Base-by-base conservation (phyloP, 257 asterid species). In the Prunella vulgaris region DNA sequence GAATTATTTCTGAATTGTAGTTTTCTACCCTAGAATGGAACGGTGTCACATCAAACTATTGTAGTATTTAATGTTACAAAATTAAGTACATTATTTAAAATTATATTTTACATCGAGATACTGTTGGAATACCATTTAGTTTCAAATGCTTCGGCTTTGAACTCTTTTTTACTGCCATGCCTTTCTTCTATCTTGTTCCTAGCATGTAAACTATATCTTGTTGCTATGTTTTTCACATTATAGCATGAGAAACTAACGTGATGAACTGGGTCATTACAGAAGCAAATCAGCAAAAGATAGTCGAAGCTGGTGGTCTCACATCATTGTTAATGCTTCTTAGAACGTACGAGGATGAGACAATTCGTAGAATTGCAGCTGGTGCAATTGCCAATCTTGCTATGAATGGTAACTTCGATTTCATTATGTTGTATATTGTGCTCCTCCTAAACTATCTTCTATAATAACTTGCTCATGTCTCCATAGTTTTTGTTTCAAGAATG, bases 301-400 rank as follows among this genome's bases (percentile, higher is more conserved):
- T 92, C 24, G 97, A 92, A 82, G 97, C 99, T 58, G 99, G 99
- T 54, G 99, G 99, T 64, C 97, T 94, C 75, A 87, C 88, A 75
- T 89, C 98, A 68, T 85, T 94, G 76, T 69, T 94, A 79, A 89
- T 85, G 96, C 99, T 94, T 44, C 98, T 94, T 33, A 80, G 99
- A 75, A 89, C 82, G 69, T 86, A 90, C 15, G 98, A 86, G 80
- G 99, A 94, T 79, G 98, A 94, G 81, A 92, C 96, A 40, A 90
- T 92, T 76, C 95, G 98, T 61, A 89, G 99, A 81, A 92, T 92
- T 76, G 96, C 99, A 71, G 99, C 98, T 71, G 99, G 99, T 70
- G 99, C 99, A 66, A 87, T 94, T 78, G 99, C 99, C 74, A 94
- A 94, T 82, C 95, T 94, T 79, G 99, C 99, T 69, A 94, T 94